Evolutionary conservation across 2,329 filamentous ascomycete species (phyloP).

Genomic region (Penicillium sp.): DNA sequence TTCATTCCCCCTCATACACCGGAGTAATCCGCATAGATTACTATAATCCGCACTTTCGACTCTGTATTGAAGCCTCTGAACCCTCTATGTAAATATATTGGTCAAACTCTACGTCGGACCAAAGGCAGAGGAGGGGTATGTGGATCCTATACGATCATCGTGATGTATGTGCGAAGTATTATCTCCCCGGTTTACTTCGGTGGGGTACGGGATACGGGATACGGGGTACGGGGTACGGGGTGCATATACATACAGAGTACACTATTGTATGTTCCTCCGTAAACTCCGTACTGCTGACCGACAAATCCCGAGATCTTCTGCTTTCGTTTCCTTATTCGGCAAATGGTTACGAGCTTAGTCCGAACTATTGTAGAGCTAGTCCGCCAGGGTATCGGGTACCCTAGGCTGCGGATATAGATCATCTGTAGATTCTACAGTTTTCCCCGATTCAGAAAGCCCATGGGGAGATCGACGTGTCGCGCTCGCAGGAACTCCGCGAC

Average conservation of each 20-base stretch:
- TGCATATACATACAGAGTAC: too few species aligned
- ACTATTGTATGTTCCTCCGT: too few species aligned
- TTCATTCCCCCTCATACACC: background rate
- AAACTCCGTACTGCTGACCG: too few species aligned
- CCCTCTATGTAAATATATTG: background rate
- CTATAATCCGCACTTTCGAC: background rate
- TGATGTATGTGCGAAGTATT: constrained; percentile 18
- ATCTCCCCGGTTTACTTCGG: constrained; percentile 17
- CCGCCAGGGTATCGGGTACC: too few species aligned
- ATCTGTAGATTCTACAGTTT: constrained; percentile 17
- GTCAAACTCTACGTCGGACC: background rate
- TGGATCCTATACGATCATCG: constrained; percentile 9
- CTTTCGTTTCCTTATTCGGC: background rate
- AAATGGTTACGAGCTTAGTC: background rate
- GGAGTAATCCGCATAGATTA: too few species aligned
- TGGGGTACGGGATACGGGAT: background rate
- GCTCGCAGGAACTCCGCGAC: constrained; percentile 37
- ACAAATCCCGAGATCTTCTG: background rate
- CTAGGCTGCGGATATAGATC: too few species aligned
- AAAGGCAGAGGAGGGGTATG: background rate
- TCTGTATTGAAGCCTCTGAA: background rate
- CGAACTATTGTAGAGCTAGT: background rate
- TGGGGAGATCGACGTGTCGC: constrained; percentile 35
- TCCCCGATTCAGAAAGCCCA: constrained; percentile 30
- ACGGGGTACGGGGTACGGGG: too few species aligned